phyloP scores from a whole-genome alignment of 768 basidiomycete genomes.

The Exidia glandulosa region DNA sequence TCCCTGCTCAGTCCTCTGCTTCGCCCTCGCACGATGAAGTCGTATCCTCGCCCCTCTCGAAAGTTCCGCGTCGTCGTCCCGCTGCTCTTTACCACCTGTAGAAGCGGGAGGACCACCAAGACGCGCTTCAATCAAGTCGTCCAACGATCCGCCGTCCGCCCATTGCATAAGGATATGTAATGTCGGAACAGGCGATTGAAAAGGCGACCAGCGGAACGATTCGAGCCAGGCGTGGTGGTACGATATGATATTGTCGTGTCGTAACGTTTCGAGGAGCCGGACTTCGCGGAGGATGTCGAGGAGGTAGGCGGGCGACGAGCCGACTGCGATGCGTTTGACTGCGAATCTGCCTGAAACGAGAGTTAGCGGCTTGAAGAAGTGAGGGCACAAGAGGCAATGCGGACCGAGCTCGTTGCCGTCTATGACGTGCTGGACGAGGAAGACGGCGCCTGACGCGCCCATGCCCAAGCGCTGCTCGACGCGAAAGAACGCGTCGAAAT shows the following conservation, averaged over 20 bases:
- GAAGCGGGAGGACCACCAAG: conserved; percentile 30
- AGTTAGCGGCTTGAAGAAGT: too few species aligned
- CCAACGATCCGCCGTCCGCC: conserved; percentile 69
- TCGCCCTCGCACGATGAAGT: neutral
- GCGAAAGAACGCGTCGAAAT: conserved; percentile 86
- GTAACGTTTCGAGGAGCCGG: conserved; percentile 64
- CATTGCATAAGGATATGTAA: conserved; percentile 88
- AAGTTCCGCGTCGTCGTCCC: conserved; percentile 23
- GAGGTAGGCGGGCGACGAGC: conserved; percentile 78
- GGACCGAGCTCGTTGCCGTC: conserved; percentile 82
- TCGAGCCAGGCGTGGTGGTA: conserved; percentile 97
- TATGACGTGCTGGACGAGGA: conserved; percentile 78
- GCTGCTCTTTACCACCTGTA: too few species aligned
- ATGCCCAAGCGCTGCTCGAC: conserved; percentile 85
- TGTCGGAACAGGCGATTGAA: conserved; percentile 81
- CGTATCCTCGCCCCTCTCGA: conserved; percentile 58
- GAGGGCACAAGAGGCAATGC: too few species aligned
- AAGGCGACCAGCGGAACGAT: conserved; percentile 70
- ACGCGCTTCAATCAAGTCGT: conserved; percentile 76
- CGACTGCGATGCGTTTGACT: conserved; percentile 94
- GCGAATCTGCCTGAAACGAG: too few species aligned
- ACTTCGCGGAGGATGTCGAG: conserved; percentile 73
- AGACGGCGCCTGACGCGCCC: conserved; percentile 91
- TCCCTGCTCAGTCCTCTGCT: conserved; percentile 14
- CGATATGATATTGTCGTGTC: conserved; percentile 88